Conservation (phyloP, 1,139 yeast genomes). For the Suzukiozyma palmioleophila region DNA sequence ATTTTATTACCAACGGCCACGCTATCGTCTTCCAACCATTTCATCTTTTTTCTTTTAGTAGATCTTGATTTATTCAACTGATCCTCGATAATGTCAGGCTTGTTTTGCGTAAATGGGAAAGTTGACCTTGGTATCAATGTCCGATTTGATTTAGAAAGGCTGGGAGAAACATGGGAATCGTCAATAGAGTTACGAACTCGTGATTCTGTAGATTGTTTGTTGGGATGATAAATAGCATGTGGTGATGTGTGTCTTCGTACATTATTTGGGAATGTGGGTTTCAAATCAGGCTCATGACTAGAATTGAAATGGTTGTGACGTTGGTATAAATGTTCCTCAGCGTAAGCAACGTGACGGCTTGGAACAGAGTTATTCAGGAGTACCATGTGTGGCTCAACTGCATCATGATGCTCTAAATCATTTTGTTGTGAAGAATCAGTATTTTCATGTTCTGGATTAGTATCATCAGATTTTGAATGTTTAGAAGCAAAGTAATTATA, state of each 20-base stretch:
- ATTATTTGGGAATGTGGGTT: slow-evolving; percentile 5
- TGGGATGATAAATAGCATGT: slow-evolving; percentile 4
- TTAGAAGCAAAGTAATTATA: neutral
- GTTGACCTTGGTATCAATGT: slow-evolving; percentile 2
- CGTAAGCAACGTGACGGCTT: too few relatives aligned
- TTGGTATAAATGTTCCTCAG: neutral
- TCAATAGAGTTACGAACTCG: slow-evolving; percentile 1
- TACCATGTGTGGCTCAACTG: too few relatives aligned
- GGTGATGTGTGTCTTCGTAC: slow-evolving; percentile 24
- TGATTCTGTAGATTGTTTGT: neutral
- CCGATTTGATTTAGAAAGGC: neutral
- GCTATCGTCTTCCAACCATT: slow-evolving; percentile 38
- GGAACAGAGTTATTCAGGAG: too few relatives aligned
- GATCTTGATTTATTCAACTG: slow-evolving; percentile 44
- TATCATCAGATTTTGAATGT: too few relatives aligned
- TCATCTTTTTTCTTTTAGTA: slow-evolving; percentile 39
- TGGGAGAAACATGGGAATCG: neutral
- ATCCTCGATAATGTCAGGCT: slow-evolving; percentile 3
- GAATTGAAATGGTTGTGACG: neutral
- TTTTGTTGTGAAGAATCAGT: too few relatives aligned
- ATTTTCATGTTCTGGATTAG: too few relatives aligned
- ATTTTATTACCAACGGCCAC: slow-evolving; percentile 76
- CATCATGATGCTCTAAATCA: neutral
- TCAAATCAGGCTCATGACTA: neutral
- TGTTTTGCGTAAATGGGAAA: slow-evolving; percentile 1